A percentile compares a stretch with the other conserved stretches of the same genome.
phyloP scores from a whole-genome alignment of 108 stramenopile genomes.

The Tribonema minus region DNA sequence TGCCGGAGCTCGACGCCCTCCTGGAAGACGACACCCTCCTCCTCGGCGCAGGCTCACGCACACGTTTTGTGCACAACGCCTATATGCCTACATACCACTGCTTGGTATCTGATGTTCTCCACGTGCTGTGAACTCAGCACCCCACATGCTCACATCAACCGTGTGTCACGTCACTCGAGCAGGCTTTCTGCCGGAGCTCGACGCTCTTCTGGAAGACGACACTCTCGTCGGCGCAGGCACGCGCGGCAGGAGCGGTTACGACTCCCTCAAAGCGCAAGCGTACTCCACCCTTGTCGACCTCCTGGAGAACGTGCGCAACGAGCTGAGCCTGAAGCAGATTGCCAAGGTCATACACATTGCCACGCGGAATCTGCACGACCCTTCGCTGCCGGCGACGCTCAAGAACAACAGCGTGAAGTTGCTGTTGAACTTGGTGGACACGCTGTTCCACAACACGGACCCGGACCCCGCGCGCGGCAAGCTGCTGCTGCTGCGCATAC shows the following conservation, averaged over 20 bases:
- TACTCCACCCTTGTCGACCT: constrained; percentile 83
- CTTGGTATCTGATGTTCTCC: too few relatives aligned
- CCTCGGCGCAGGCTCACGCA: not conserved
- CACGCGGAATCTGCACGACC: constrained; percentile 74
- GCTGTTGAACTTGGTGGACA: constrained; percentile 77
- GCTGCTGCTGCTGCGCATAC: constrained; percentile 72
- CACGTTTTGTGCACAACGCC: constrained; percentile 42
- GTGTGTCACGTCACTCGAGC: too few relatives aligned
- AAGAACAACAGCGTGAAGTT: constrained; percentile 80
- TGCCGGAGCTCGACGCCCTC: constrained; percentile 73
- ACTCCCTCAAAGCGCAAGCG: constrained; percentile 71
- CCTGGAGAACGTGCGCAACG: constrained; percentile 70
- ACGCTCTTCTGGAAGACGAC: constrained; percentile 80
- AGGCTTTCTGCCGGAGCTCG: too few relatives aligned
- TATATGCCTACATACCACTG: too few relatives aligned
- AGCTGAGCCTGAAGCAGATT: constrained; percentile 73
- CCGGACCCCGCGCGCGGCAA: constrained; percentile 18
- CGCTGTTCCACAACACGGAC: constrained; percentile 64
- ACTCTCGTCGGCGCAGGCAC: constrained; percentile 44
- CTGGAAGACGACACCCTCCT: constrained; percentile 73
- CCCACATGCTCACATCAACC: too few relatives aligned
- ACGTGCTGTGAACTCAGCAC: too few relatives aligned
- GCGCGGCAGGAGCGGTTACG: constrained; percentile 22
- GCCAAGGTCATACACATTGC: constrained; percentile 65
- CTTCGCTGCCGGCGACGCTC: constrained; percentile 70